Conservation (phyloP, 1,284 basidiomycete genomes). For the Mycena citricolor region DNA sequence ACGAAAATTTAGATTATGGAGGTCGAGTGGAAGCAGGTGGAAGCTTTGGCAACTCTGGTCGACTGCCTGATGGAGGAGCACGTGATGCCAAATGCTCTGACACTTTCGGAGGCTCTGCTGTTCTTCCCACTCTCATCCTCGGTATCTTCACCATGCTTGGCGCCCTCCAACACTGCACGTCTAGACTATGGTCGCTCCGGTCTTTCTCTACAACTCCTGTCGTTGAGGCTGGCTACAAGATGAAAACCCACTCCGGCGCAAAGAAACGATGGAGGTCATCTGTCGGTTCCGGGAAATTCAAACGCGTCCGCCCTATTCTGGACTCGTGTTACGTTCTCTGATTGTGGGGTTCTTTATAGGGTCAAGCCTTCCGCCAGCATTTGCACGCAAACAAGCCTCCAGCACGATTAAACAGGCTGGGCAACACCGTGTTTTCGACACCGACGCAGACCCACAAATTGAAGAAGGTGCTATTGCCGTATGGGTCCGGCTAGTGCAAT, state of each 20-base stretch:
- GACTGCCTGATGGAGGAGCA: neutral
- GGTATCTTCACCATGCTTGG: neutral
- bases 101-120: neutral
- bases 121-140: neutral
- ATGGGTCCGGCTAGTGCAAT: slow-evolving; percentile 49
- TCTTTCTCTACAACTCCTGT: slow-evolving; percentile 49
- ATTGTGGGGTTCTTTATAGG: slow-evolving; percentile 40
- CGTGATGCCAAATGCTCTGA: neutral
- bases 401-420: slow-evolving; percentile 63
- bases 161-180: slow-evolving; percentile 13
- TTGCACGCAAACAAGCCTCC: slow-evolving; percentile 69
- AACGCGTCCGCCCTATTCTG: slow-evolving; percentile 55
- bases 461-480: slow-evolving; percentile 68
- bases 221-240: slow-evolving; percentile 54
- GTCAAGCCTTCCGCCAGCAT: slow-evolving; percentile 67
- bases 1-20: slow-evolving; percentile 14
- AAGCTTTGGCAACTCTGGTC: slow-evolving; percentile 7
- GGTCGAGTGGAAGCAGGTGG: neutral
- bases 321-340: neutral
- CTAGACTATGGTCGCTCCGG: slow-evolving; percentile 26
- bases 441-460: slow-evolving; percentile 61
- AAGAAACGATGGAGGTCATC: slow-evolving; percentile 79
- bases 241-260: slow-evolving; percentile 77
- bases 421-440: slow-evolving; percentile 64
- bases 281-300: slow-evolving; percentile 64